Percentiles rank a stretch among this genome's conserved stretches.
phyloP scores from a whole-genome alignment of 768 basidiomycete species.

The Panellus pusillus region DNA sequence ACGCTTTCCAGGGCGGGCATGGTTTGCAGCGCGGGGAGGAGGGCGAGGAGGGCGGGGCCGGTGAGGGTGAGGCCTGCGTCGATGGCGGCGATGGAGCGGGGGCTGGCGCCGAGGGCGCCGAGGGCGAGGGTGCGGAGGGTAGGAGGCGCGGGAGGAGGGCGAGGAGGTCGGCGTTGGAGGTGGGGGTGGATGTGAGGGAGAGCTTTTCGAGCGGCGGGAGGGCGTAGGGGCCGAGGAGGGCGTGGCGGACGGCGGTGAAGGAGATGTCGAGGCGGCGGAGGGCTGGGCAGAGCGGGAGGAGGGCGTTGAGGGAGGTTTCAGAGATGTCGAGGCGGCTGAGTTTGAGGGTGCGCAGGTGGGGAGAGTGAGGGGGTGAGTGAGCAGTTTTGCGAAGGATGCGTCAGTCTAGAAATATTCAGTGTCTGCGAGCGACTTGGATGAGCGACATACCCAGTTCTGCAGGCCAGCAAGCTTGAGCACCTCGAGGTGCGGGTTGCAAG shows the following conservation, averaged over 20 bases:
- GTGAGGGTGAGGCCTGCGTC: constrained; percentile 57
- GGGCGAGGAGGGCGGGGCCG: constrained; percentile 43
- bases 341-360: constrained; percentile 53
- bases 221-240: constrained; percentile 18
- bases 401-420: constrained; percentile 47
- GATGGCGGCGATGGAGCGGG: constrained; percentile 43
- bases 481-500: constrained; percentile 40
- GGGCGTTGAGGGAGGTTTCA: constrained; percentile 43
- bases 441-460: constrained; percentile 52
- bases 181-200: constrained; percentile 57
- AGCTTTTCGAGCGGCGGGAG: constrained; percentile 52
- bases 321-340: constrained; percentile 54
- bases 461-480: constrained; percentile 66
- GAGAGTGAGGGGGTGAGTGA: constrained; percentile 34
- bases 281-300: constrained; percentile 49
- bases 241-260: constrained; percentile 55
- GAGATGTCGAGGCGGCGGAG: constrained; percentile 61
- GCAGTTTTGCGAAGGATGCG: constrained; percentile 49
- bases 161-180: constrained; percentile 42
- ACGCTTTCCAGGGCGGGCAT: constrained; percentile 47
- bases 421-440: background rate
- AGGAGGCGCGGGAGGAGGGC: constrained; percentile 38
- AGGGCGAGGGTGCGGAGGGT: constrained; percentile 50
- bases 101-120: constrained; percentile 56
- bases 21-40: constrained; percentile 42